Conservation (phyloP, 2,329 filamentous ascomycete species). For the Ophiocordyceps sinensis region DNA sequence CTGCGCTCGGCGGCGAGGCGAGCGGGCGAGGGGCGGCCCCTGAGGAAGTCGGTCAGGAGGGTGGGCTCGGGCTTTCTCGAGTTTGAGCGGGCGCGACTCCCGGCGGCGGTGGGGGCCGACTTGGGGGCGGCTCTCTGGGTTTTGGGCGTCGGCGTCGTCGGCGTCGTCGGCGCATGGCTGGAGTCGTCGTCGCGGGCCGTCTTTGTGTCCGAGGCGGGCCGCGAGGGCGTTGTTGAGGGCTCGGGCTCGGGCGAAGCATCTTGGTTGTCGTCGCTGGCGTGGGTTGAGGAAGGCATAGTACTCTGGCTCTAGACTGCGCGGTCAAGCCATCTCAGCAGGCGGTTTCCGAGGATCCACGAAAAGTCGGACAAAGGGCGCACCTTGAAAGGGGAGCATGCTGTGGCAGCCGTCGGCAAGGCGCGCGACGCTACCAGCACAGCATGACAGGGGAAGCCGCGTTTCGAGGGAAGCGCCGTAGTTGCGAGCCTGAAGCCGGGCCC, state of each 20-base stretch:
- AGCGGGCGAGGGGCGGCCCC: slow-evolving; percentile 41
- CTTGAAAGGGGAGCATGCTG: slow-evolving; percentile 7
- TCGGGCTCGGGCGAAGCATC: slow-evolving; percentile 5
- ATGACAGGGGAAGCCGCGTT: not conserved
- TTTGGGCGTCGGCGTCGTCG: slow-evolving; percentile 2
- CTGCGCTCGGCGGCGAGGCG: slow-evolving; percentile 35
- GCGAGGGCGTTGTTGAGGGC: slow-evolving; percentile 3
- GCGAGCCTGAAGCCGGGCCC: not conserved
- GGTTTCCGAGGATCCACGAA: not conserved
- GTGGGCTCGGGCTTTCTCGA: slow-evolving; percentile 27
- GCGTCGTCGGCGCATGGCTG: slow-evolving; percentile 1
- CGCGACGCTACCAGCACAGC: slow-evolving; percentile 5
- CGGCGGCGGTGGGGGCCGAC: slow-evolving; percentile 25
- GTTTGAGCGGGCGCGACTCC: slow-evolving; percentile 17
- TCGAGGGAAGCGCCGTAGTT: not conserved
- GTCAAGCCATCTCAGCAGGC: slow-evolving; percentile 4
- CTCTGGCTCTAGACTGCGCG: slow-evolving; percentile 5
- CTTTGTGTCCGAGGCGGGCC: slow-evolving; percentile 1
- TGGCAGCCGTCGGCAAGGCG: slow-evolving; percentile 2
- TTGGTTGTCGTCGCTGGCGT: slow-evolving; percentile 6
- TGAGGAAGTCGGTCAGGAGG: slow-evolving; percentile 41
- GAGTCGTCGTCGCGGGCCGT: not conserved
- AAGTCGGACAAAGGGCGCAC: not conserved
- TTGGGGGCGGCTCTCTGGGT: slow-evolving; percentile 20
- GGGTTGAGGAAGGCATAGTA: slow-evolving; percentile 10